Percentiles rank a stretch among this genome's conserved stretches.
Evolutionary conservation across 202 grass and related monocot genomes (phyloP).

Genomic region (Cymbopogon flexuosus): DNA sequence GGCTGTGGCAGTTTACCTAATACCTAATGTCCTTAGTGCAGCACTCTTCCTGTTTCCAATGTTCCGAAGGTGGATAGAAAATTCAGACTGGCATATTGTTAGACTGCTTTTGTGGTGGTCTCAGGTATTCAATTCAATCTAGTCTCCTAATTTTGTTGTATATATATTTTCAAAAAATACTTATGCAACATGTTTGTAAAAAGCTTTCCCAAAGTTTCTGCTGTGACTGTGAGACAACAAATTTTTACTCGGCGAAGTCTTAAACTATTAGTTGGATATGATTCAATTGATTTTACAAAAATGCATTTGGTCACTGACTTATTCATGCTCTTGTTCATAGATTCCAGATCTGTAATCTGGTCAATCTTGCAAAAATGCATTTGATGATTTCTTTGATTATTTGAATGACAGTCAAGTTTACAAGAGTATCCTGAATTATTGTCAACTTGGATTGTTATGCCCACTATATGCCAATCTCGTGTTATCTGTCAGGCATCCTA

Average conservation of each 20-base stretch:
- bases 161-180: background rate
- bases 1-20: constrained; percentile 72
- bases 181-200: constrained; percentile 1
- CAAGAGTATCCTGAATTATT: background rate
- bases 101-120: constrained; percentile 90
- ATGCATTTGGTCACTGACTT: background rate
- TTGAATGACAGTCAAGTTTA: background rate
- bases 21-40: constrained; percentile 69
- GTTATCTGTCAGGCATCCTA: constrained; percentile 1
- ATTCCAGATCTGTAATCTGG: background rate
- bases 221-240: background rate
- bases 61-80: constrained; percentile 84
- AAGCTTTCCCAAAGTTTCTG: background rate
- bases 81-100: constrained; percentile 77
- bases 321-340: background rate
- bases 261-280: background rate
- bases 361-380: background rate
- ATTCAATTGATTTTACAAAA: background rate
- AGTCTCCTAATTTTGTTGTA: background rate
- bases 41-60: constrained; percentile 78
- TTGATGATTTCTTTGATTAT: background rate
- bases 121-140: constrained; percentile 52
- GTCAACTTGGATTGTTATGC: background rate
- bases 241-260: background rate
- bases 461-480: constrained; percentile 2